Percentiles rank a stretch among this genome's conserved stretches.
Evolutionary conservation across 1,284 basidiomycete species (phyloP).

Genomic region (Naganishia sp.): DNA sequence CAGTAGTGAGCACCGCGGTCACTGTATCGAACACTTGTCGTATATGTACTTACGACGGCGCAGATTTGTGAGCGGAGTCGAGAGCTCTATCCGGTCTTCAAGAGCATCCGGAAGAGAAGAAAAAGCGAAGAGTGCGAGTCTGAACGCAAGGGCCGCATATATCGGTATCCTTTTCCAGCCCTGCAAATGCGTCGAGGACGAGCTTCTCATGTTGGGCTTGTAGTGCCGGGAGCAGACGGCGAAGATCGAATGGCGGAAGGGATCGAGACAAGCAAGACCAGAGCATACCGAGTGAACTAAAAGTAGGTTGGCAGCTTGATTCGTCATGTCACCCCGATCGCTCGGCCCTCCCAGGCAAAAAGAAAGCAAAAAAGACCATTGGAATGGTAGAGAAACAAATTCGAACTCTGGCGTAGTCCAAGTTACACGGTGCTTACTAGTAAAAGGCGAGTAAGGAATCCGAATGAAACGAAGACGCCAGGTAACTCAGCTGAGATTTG

Average conservation of each 20-base stretch:
- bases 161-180: constrained; percentile 6
- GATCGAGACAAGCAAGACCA: neutral
- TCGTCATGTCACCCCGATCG: constrained; percentile 17
- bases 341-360: neutral
- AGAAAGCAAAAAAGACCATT: constrained; percentile 23
- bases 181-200: neutral
- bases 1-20: constrained; percentile 29
- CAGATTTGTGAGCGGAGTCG: constrained; percentile 78
- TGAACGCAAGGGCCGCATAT: constrained; percentile 34
- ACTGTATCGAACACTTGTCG: neutral
- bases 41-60: constrained; percentile 43
- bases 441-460: constrained; percentile 31
- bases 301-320: neutral
- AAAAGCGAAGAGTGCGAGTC: constrained; percentile 47
- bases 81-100: constrained; percentile 65
- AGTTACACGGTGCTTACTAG: constrained; percentile 31
- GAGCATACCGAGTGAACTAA: neutral
- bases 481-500: neutral
- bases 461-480: constrained; percentile 31
- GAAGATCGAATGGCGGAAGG: neutral
- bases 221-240: too few relatives aligned
- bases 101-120: constrained; percentile 46
- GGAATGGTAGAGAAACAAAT: constrained; percentile 29
- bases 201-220: neutral
- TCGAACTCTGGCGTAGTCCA: constrained; percentile 29